Conservation (phyloP, 176 grass and related monocot genomes). For the Dactylis glomerata region DNA sequence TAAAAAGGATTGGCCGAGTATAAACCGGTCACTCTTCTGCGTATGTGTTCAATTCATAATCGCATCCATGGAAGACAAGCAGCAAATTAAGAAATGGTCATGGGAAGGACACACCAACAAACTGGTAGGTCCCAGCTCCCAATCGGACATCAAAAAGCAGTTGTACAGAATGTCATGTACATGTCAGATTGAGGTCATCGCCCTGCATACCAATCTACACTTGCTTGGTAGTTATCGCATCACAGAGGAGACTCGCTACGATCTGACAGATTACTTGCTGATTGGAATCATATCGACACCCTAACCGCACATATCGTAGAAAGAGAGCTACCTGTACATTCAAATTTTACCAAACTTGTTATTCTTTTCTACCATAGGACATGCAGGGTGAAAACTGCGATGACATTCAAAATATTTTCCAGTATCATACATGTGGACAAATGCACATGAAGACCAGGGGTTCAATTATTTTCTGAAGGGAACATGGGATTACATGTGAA, state of each 20-base stretch:
- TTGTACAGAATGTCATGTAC: slow-evolving; percentile 36
- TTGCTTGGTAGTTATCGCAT: slow-evolving; percentile 29
- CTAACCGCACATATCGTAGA: neutral
- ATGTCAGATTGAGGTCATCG: slow-evolving; percentile 31
- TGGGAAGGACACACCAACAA: slow-evolving; percentile 34
- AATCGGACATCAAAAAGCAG: slow-evolving; percentile 37
- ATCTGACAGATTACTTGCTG: neutral
- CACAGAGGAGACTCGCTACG: slow-evolving; percentile 19
- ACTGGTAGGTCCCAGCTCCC: slow-evolving; percentile 40
- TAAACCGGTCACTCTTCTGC: slow-evolving; percentile 6
- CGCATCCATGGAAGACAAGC: slow-evolving; percentile 23
- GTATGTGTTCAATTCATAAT: neutral
- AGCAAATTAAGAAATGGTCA: slow-evolving; percentile 13
- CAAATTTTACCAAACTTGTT: neutral
- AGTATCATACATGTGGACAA: neutral
- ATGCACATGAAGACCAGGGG: neutral
- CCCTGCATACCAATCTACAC: slow-evolving; percentile 17
- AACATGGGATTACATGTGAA: slow-evolving; percentile 20
- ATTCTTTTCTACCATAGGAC: neutral
- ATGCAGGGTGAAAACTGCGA: neutral
- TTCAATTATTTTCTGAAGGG: slow-evolving; percentile 9
- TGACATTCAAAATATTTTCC: neutral
- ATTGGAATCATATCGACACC: neutral
- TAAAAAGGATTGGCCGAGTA: neutral
- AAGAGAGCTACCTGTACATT: neutral